These are phyloP conservation scores for Viola pubescens DNA, from an alignment of 441 rosid genomes.

Conservation along the genomic window DNA sequence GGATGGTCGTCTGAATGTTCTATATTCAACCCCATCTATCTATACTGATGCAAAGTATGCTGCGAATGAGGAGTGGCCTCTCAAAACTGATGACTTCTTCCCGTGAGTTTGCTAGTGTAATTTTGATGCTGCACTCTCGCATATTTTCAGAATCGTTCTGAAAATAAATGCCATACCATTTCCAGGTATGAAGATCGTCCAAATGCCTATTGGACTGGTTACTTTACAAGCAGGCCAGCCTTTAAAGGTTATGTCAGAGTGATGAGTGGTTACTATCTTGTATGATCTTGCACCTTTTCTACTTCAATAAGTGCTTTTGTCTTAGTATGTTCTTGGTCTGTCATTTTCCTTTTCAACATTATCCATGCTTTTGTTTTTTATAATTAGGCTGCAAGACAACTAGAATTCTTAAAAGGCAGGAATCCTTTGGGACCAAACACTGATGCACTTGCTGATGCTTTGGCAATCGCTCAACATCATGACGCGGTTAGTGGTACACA, in stretches of 20 bases:
- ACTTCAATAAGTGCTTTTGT: background rate
- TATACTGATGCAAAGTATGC: constrained; percentile 88
- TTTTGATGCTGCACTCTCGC: background rate
- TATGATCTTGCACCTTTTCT: constrained; percentile 23
- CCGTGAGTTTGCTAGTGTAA: constrained; percentile 58
- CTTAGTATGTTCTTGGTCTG: constrained; percentile 3
- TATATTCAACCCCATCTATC: constrained; percentile 92
- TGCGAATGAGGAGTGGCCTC: constrained; percentile 65
- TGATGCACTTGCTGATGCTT: constrained; percentile 72
- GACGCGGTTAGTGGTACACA: constrained; percentile 92
- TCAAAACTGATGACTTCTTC: constrained; percentile 80
- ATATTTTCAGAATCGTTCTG: constrained; percentile 7
- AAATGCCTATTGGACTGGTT: constrained; percentile 96
- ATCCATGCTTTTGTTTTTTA: constrained; percentile 11
- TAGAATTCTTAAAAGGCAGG: constrained; percentile 76
- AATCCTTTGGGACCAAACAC: constrained; percentile 52
- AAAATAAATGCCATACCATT: constrained; percentile 17
- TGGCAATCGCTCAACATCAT: constrained; percentile 93
- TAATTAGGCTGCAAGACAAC: constrained; percentile 77
- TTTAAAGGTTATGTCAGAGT: constrained; percentile 74
- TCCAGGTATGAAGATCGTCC: constrained; percentile 82
- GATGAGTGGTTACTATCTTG: constrained; percentile 87
- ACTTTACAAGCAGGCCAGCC: constrained; percentile 86
- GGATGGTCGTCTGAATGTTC: constrained; percentile 93
- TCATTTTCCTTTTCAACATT: constrained; percentile 11